A percentile compares a stretch with the other conserved stretches of the same genome.
phyloP scores from a whole-genome alignment of 495 filamentous ascomycete species.

The Gamarada debralockiae region DNA sequence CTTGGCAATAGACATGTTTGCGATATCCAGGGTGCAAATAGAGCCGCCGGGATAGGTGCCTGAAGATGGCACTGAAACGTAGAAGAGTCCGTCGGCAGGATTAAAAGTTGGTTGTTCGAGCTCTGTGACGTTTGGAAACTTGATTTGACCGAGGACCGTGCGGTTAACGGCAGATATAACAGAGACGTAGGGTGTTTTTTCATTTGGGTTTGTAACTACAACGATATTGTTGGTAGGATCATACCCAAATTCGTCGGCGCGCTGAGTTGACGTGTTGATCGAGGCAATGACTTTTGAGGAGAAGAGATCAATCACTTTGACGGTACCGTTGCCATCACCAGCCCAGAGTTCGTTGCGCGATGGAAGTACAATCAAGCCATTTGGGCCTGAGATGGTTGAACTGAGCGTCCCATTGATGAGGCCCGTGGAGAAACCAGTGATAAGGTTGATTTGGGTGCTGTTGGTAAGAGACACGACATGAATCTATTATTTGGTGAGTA shows the following conservation, averaged over 20 bases:
- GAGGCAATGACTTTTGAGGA: not conserved
- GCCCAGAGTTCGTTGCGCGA: conserved; percentile 1
- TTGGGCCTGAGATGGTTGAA: not conserved
- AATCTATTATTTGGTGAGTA: too few species aligned
- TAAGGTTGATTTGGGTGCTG: not conserved
- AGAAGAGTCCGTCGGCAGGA: not conserved
- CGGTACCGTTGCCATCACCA: conserved; percentile 3
- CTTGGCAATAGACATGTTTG: not conserved
- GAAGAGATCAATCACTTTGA: not conserved
- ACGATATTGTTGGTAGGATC: not conserved
- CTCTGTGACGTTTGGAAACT: not conserved
- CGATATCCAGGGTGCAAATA: not conserved
- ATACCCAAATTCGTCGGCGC: not conserved
- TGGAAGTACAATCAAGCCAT: not conserved
- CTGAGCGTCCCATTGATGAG: not conserved
- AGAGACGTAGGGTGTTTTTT: not conserved
- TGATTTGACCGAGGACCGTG: not conserved
- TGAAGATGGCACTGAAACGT: not conserved
- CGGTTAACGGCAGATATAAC: not conserved
- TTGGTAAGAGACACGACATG: not conserved
- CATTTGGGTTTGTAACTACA: not conserved
- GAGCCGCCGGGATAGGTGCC: not conserved
- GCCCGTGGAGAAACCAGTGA: not conserved
- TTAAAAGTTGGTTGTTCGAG: not conserved
- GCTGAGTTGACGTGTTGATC: not conserved